phyloP scores from a whole-genome alignment of 1,284 basidiomycete genomes.

The Ustilago vetiveriae region DNA sequence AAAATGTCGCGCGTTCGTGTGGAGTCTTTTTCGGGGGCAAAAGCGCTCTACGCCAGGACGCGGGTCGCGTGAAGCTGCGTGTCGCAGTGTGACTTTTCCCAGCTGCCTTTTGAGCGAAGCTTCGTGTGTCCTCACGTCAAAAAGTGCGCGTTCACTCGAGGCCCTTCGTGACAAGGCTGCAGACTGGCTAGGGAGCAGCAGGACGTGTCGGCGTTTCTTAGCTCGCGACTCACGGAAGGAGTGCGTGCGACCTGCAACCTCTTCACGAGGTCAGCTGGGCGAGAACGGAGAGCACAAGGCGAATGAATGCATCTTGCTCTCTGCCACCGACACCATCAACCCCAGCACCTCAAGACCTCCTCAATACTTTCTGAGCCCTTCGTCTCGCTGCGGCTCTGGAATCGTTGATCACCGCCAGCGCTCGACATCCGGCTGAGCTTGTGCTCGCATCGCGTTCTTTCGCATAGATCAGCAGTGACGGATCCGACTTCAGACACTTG shows the following conservation, averaged over 20 bases:
- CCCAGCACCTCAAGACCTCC: neutral
- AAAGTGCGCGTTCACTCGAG: constrained; percentile 21
- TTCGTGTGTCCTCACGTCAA: constrained; percentile 18
- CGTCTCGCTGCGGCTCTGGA: too few relatives aligned
- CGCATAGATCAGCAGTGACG: too few relatives aligned
- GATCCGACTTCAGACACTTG: too few relatives aligned
- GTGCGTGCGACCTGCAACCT: too few relatives aligned
- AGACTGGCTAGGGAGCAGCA: neutral
- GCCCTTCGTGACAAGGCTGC: neutral
- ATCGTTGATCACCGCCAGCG: too few relatives aligned
- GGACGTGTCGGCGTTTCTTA: constrained; percentile 7
- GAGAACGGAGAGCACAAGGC: too few relatives aligned
- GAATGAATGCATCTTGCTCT: too few relatives aligned
- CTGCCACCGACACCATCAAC: neutral
- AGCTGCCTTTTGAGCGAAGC: neutral
- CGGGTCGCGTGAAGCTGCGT: constrained; percentile 41
- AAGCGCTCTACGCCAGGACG: constrained; percentile 31
- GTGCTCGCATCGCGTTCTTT: too few relatives aligned
- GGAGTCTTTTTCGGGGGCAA: constrained; percentile 4
- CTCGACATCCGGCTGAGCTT: too few relatives aligned
- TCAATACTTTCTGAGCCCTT: neutral
- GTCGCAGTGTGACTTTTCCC: constrained; percentile 19
- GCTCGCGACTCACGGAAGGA: constrained; percentile 4
- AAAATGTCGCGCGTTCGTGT: constrained; percentile 14
- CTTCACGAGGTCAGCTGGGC: too few relatives aligned